These are phyloP conservation scores for Pseudogymnoascus verrucosus DNA, from an alignment of 2,329 filamentous ascomycete species.

Conservation along the genomic window DNA sequence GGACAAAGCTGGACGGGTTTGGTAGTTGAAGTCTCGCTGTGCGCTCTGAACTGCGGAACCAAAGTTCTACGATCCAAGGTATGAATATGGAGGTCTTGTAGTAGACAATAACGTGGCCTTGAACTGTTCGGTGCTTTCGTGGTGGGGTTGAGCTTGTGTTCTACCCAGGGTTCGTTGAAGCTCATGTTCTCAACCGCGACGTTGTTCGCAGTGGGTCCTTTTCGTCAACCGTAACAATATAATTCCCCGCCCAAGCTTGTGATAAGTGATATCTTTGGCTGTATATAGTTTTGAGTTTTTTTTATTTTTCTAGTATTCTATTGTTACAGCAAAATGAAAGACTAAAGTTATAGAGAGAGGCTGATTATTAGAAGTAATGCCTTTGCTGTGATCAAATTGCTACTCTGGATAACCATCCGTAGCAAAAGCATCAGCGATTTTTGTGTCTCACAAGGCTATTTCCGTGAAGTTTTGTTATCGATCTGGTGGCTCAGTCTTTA, in stretches of 20 bases:
- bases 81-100: not conserved
- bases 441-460: not conserved
- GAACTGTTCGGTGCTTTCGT: not conserved
- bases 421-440: not conserved
- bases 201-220: slow-evolving; percentile 4
- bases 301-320: not conserved
- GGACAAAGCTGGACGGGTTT: not conserved
- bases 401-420: not conserved
- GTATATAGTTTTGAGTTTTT: not conserved
- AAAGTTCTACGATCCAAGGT: not conserved
- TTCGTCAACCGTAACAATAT: slow-evolving; percentile 5
- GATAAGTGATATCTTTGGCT: not conserved
- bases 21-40: not conserved
- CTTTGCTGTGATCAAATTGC: not conserved
- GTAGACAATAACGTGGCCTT: not conserved
- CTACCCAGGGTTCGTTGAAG: not conserved
- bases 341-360: not conserved
- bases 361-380: not conserved
- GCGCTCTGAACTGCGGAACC: not conserved
- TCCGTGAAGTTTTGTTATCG: not conserved
- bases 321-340: not conserved
- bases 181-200: slow-evolving; percentile 1
- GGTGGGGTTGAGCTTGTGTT: slow-evolving; percentile 1
- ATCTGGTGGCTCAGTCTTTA: not conserved
- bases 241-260: not conserved